Conservation (phyloP, 1,139 yeast species). For the Sugiyamaella castrensis region DNA sequence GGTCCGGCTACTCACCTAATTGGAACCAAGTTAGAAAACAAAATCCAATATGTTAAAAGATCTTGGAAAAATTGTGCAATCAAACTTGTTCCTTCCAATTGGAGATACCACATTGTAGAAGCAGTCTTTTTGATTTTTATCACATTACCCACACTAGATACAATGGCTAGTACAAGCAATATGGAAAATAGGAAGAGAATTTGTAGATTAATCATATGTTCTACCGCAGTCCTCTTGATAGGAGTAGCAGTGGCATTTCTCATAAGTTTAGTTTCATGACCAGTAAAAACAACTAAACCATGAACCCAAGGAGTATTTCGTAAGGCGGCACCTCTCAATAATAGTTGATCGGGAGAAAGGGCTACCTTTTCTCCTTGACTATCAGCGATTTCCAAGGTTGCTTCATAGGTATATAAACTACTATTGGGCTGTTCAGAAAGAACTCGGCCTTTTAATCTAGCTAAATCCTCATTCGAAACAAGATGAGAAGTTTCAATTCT, state of each 20-base stretch:
- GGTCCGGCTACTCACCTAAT: conserved; percentile 55
- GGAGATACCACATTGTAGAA: conserved; percentile 57
- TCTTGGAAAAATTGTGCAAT: conserved; percentile 78
- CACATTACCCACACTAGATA: conserved; percentile 87
- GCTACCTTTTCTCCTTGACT: conserved; percentile 48
- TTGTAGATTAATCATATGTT: conserved; percentile 88
- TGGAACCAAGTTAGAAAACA: conserved; percentile 93
- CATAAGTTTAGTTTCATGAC: conserved; percentile 97
- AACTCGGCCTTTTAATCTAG: conserved; percentile 53
- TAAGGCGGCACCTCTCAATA: conserved; percentile 91
- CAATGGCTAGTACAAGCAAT: conserved; percentile 66
- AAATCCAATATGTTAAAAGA: conserved; percentile 89
- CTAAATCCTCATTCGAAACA: conserved; percentile 65
- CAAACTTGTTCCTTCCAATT: conserved; percentile 65
- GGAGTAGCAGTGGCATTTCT: conserved; percentile 99
- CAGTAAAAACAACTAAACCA: conserved; percentile 92
- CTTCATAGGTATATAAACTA: conserved; percentile 91
- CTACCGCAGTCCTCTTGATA: conserved; percentile 94
- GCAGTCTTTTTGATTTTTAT: conserved; percentile 60
- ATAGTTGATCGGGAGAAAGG: conserved; percentile 82
- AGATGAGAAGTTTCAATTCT: conserved; percentile 70
- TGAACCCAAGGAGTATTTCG: conserved; percentile 95
- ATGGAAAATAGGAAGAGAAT: conserved; percentile 83
- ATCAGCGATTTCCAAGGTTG: conserved; percentile 63
- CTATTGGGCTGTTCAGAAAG: conserved; percentile 92